A percentile compares a stretch with the other conserved stretches of the same genome.
Conservation (phyloP, 768 basidiomycete genomes). For the Pleurotus tuber-regium region DNA sequence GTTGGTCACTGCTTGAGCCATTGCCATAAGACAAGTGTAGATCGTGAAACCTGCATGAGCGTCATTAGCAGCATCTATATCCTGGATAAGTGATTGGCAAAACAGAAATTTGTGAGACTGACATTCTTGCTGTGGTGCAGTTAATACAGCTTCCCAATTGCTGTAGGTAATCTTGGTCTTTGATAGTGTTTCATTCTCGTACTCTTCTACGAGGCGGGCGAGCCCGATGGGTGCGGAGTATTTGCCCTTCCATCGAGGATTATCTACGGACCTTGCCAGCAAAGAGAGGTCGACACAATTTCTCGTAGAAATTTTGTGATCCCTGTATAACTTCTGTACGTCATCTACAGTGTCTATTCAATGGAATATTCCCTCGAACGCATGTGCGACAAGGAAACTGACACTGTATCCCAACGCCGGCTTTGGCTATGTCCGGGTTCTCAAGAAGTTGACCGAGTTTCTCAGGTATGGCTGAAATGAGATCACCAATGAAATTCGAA, state of each 20-base stretch:
- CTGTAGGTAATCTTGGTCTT: constrained; percentile 65
- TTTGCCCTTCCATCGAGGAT: constrained; percentile 68
- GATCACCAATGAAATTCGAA: background rate
- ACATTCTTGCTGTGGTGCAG: constrained; percentile 57
- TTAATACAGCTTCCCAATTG: constrained; percentile 64
- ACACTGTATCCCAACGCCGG: constrained; percentile 77
- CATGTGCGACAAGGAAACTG: constrained; percentile 5
- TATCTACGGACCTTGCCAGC: constrained; percentile 69
- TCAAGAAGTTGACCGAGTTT: constrained; percentile 51
- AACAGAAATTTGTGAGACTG: constrained; percentile 25
- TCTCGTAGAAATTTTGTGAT: constrained; percentile 40
- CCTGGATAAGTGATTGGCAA: no score
- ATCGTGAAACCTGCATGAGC: constrained; percentile 61
- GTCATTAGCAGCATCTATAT: constrained; percentile 74
- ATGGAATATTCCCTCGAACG: constrained; percentile 10
- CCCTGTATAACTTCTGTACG: constrained; percentile 58
- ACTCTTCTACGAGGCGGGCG: constrained; percentile 60
- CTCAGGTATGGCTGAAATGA: constrained; percentile 47
- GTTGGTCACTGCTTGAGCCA: constrained; percentile 35
- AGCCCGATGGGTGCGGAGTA: constrained; percentile 63
- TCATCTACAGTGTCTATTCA: constrained; percentile 53
- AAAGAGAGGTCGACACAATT: constrained; percentile 69
- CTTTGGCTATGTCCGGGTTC: constrained; percentile 55
- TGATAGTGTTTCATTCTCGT: constrained; percentile 45
- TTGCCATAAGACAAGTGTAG: constrained; percentile 41